Conservation (phyloP, 2,329 filamentous ascomycete genomes). For the Tolypocladium tropicale region DNA sequence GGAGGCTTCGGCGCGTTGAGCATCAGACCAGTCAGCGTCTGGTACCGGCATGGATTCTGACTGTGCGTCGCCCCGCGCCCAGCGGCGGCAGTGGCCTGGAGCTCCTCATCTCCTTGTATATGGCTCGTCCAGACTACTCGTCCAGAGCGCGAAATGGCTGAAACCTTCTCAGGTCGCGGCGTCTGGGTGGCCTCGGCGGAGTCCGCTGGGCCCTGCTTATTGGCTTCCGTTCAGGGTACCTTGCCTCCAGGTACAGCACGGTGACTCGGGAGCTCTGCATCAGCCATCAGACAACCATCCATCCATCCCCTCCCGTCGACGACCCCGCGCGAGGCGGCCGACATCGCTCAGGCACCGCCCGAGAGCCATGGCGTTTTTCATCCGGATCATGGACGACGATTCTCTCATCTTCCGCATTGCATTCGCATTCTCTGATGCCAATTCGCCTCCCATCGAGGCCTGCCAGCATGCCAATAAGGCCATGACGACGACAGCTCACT, state of each 20-base stretch:
- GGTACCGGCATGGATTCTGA: too few species aligned
- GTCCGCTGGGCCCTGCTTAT: background rate
- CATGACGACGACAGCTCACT: constrained; percentile 5
- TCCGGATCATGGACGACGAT: too few species aligned
- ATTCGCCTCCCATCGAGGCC: background rate
- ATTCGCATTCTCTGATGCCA: background rate
- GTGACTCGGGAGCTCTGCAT: background rate
- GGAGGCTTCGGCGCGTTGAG: constrained; percentile 10
- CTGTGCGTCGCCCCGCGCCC: too few species aligned
- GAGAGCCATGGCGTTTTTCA: background rate
- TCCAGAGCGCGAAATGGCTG: background rate
- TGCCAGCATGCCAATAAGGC: background rate
- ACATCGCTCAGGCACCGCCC: background rate
- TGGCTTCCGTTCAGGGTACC: too few species aligned
- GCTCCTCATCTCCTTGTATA: too few species aligned
- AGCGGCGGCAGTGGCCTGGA: background rate
- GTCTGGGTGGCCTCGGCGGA: background rate
- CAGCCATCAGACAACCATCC: background rate
- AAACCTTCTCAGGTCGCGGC: background rate
- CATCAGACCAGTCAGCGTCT: background rate
- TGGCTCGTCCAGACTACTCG: too few species aligned
- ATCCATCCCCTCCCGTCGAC: too few species aligned
- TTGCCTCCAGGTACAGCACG: background rate
- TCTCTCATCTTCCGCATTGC: background rate
- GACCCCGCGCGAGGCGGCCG: background rate